These are phyloP conservation scores for Brassica cretica DNA, from an alignment of 345 rosid species.

Conservation along the genomic window DNA sequence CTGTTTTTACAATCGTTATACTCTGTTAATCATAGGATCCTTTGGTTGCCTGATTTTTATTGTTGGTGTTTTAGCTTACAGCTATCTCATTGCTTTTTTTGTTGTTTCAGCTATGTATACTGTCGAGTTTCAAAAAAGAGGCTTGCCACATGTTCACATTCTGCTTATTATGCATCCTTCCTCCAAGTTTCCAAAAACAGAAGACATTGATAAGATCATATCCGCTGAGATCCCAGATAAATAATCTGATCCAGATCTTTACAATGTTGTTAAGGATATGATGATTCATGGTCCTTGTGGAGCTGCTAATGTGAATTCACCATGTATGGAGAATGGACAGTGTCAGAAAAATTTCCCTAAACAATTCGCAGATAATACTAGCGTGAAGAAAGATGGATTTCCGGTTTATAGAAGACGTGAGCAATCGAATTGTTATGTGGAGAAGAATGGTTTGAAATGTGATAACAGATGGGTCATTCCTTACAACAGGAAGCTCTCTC, in stretches of 20 bases:
- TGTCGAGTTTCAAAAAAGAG: not conserved
- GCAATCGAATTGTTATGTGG: not conserved
- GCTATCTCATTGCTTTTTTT: too few species aligned
- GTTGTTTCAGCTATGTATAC: not conserved
- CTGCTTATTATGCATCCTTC: not conserved
- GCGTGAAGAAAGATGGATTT: not conserved
- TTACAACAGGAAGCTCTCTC: not conserved
- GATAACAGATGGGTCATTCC: not conserved
- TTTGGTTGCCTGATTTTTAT: too few species aligned
- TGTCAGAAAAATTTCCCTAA: not conserved
- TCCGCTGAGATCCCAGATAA: not conserved
- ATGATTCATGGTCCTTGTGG: not conserved
- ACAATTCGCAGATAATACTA: not conserved
- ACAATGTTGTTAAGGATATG: not conserved
- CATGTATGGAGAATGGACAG: not conserved
- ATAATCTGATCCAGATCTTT: not conserved
- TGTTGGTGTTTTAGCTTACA: too few species aligned
- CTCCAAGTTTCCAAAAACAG: not conserved
- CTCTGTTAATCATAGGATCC: too few species aligned
- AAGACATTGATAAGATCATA: not conserved
- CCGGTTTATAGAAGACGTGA: not conserved
- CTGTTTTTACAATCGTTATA: too few species aligned
- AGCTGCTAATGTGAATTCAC: not conserved
- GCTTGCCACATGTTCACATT: not conserved
- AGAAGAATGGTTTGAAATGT: not conserved